Evolutionary conservation across 805 yeast species (phyloP).

Genomic region (Metschnikowia gelsemii): DNA sequence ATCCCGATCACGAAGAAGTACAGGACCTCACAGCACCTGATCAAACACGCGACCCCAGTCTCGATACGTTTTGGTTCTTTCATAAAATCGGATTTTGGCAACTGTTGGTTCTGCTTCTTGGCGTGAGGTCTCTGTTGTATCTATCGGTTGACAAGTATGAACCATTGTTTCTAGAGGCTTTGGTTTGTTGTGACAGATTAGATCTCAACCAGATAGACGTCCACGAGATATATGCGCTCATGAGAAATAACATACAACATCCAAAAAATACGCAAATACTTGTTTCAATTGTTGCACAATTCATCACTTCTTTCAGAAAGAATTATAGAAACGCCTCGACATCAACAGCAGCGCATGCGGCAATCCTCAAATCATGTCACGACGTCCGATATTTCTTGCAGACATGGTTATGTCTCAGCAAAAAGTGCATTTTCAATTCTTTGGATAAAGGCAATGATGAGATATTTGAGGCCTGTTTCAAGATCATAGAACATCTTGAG

Average conservation of each 20-base stretch:
- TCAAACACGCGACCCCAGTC: constrained; percentile 12
- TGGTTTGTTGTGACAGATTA: constrained; percentile 23
- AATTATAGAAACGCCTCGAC: constrained; percentile 1
- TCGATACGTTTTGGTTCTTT: constrained; percentile 28
- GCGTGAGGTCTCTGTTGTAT: constrained; percentile 2
- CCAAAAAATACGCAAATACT: constrained; percentile 18
- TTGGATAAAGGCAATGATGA: constrained; percentile 25
- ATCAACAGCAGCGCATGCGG: constrained; percentile 19
- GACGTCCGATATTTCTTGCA: constrained; percentile 10
- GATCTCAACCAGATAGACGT: constrained; percentile 6
- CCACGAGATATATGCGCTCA: constrained; percentile 10
- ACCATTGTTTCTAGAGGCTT: constrained; percentile 25
- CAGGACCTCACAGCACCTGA: constrained; percentile 8
- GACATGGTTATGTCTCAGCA: constrained; percentile 17
- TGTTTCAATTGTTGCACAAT: constrained; percentile 9
- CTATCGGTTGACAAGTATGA: constrained; percentile 17
- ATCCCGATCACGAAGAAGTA: constrained; percentile 14
- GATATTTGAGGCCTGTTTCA: constrained; percentile 24
- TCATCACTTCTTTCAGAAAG: constrained; percentile 6
- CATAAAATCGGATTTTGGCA: constrained; percentile 33
- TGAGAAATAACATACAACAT: constrained; percentile 15
- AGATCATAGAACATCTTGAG: constrained; percentile 11
- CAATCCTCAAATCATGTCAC: constrained; percentile 2
- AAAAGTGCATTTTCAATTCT: constrained; percentile 16
- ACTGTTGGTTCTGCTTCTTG: constrained; percentile 19